Evolutionary conservation across 2,329 filamentous ascomycete genomes (phyloP).

Genomic region (Colletotrichum australisinense): DNA sequence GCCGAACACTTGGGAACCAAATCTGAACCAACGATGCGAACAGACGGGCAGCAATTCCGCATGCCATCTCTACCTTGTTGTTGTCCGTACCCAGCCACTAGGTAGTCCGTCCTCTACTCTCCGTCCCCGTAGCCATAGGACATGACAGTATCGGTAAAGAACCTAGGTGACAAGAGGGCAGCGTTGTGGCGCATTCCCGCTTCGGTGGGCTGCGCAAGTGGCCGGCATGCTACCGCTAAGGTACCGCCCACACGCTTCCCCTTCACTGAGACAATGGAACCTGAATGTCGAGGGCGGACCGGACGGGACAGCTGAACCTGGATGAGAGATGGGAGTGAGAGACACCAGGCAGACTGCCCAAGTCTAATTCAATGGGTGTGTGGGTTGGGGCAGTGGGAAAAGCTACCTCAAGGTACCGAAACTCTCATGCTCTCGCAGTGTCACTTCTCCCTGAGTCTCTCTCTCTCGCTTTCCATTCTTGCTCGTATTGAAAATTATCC

Average conservation of each 20-base stretch:
- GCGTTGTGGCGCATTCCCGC: constrained; percentile 31
- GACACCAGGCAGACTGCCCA: constrained; percentile 1
- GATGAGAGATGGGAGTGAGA: neutral
- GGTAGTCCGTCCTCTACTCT: neutral
- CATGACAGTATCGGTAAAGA: neutral
- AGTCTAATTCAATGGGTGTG: neutral
- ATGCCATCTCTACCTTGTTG: neutral
- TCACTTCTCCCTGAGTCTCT: neutral
- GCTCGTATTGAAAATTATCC: too few species aligned
- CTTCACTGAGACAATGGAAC: constrained; percentile 8
- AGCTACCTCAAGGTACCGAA: neutral
- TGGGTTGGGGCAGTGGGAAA: neutral
- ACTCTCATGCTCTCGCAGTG: neutral
- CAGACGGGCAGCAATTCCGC: neutral
- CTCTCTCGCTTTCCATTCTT: neutral
- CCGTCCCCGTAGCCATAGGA: neutral
- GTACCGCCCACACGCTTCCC: constrained; percentile 1
- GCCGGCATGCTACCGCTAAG: constrained; percentile 11
- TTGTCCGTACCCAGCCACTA: neutral
- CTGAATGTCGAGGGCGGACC: neutral
- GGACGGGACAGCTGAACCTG: constrained; percentile 2
- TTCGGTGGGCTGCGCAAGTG: constrained; percentile 24
- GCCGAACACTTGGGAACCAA: constrained; percentile 12
- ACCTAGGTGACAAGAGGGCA: neutral
- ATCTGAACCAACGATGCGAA: constrained; percentile 6